A percentile compares a stretch with the other conserved stretches of the same genome.
phyloP scores from a whole-genome alignment of 202 grass and related monocot species.

The Elaeis oleifera region DNA sequence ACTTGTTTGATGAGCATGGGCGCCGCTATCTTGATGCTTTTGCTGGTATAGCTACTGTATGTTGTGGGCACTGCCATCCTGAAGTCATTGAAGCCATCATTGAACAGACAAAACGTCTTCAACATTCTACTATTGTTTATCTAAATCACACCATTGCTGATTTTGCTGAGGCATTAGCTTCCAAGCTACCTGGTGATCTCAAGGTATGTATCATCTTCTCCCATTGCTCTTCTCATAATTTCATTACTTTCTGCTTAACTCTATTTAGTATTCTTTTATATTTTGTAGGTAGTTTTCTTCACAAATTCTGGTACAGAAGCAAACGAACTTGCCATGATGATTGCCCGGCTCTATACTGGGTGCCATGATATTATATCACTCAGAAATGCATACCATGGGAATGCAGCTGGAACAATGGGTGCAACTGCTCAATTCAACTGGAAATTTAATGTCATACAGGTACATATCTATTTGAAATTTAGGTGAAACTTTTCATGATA shows the following conservation, averaged over 20 bases:
- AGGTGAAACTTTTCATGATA: too few species aligned
- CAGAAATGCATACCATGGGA: conserved; percentile 86
- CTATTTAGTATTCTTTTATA: not conserved
- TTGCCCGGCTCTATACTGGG: conserved; percentile 66
- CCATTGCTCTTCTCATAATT: too few species aligned
- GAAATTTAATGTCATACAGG: conserved; percentile 86
- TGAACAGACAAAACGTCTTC: conserved; percentile 49
- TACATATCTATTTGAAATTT: conserved; percentile 7
- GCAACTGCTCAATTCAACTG: conserved; percentile 87
- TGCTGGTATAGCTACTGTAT: conserved; percentile 80
- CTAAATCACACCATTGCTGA: conserved; percentile 74
- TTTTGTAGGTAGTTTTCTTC: conserved; percentile 65
- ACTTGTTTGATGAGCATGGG: not conserved
- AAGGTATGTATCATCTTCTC: conserved; percentile 28
- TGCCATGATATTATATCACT: conserved; percentile 83
- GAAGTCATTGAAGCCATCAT: conserved; percentile 55
- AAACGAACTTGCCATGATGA: conserved; percentile 91
- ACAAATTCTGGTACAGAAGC: conserved; percentile 93
- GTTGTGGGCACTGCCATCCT: conserved; percentile 80
- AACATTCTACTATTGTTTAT: conserved; percentile 82
- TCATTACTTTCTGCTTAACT: too few species aligned
- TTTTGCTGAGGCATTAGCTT: conserved; percentile 82
- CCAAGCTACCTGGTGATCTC: conserved; percentile 68
- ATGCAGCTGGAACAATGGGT: conserved; percentile 72
- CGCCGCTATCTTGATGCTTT: conserved; percentile 3